Evolutionary conservation across 164 flowering plant genomes (phyloP).

Genomic region (Umbellularia californica): DNA sequence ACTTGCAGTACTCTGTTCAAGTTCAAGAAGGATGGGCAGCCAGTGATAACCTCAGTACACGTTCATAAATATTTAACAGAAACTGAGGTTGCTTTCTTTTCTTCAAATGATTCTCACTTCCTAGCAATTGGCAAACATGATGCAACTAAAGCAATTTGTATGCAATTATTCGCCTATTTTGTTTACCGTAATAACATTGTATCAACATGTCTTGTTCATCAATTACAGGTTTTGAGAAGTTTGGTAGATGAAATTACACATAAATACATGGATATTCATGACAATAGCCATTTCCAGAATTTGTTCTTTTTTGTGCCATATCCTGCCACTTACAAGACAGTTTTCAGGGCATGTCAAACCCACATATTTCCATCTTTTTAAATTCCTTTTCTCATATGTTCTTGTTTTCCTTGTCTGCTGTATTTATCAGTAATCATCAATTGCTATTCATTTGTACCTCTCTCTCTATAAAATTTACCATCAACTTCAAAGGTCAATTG

Average conservation of each 20-base stretch:
- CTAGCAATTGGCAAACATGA: neutral
- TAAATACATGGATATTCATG: too few relatives aligned
- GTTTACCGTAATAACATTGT: neutral
- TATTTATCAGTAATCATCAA: too few relatives aligned
- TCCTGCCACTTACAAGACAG: too few relatives aligned
- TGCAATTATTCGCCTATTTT: neutral
- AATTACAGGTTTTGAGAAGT: neutral
- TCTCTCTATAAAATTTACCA: too few relatives aligned
- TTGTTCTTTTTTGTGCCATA: too few relatives aligned
- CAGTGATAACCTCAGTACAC: conserved; percentile 36
- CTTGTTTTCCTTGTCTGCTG: too few relatives aligned
- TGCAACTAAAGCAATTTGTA: neutral
- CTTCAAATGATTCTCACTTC: neutral
- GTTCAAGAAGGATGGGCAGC: conserved; percentile 85
- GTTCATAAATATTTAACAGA: conserved; percentile 12
- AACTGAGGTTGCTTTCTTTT: neutral
- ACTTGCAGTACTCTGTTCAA: conserved; percentile 82
- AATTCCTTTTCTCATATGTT: too few relatives aligned
- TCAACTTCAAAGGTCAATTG: too few relatives aligned
- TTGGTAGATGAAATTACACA: neutral
- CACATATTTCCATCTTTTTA: too few relatives aligned
- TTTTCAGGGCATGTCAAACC: too few relatives aligned
- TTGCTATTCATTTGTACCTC: too few relatives aligned
- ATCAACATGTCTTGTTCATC: neutral
- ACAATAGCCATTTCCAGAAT: too few relatives aligned